phyloP scores from a whole-genome alignment of 441 rosid species.

The Sinapis alba region DNA sequence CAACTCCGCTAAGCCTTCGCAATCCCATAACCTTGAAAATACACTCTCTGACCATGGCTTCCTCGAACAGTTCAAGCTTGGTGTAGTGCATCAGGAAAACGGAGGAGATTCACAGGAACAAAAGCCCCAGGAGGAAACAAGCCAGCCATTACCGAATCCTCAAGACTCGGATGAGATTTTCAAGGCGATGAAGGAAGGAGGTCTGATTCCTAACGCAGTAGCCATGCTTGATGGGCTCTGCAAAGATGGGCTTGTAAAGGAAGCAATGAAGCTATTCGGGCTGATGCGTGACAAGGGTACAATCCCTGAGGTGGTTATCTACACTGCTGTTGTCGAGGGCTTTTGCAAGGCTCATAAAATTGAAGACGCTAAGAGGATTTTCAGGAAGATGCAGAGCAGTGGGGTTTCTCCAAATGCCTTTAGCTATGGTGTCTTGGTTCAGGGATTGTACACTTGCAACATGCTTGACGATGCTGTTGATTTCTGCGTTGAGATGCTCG shows the following conservation, averaged over 20 bases:
- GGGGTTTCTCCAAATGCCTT: constrained; percentile 80
- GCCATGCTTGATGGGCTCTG: constrained; percentile 97
- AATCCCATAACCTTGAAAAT: not conserved
- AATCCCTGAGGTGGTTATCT: constrained; percentile 85
- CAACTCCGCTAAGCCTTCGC: not conserved
- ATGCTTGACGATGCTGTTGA: constrained; percentile 66
- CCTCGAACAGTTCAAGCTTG: not conserved
- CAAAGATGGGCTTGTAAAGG: constrained; percentile 88
- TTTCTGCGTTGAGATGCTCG: constrained; percentile 69
- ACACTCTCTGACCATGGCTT: not conserved
- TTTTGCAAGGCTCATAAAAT: constrained; percentile 78
- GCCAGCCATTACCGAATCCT: constrained; percentile 37
- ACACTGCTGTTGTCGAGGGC: constrained; percentile 93
- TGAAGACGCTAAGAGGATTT: constrained; percentile 45
- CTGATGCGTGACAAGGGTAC: constrained; percentile 83
- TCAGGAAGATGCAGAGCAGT: constrained; percentile 71
- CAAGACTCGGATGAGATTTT: constrained; percentile 76
- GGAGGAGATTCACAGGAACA: not conserved
- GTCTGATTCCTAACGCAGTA: constrained; percentile 84
- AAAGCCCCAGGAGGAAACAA: constrained; percentile 8
- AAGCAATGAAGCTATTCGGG: constrained; percentile 89
- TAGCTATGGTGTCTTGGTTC: constrained; percentile 64
- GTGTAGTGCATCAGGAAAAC: not conserved
- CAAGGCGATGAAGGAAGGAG: constrained; percentile 86
- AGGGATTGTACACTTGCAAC: constrained; percentile 62